Evolutionary conservation across 139 green algal genomes (phyloP), one percentile per base, ranked within the genome.

Genomic region (Asterochloris erici): DNA sequence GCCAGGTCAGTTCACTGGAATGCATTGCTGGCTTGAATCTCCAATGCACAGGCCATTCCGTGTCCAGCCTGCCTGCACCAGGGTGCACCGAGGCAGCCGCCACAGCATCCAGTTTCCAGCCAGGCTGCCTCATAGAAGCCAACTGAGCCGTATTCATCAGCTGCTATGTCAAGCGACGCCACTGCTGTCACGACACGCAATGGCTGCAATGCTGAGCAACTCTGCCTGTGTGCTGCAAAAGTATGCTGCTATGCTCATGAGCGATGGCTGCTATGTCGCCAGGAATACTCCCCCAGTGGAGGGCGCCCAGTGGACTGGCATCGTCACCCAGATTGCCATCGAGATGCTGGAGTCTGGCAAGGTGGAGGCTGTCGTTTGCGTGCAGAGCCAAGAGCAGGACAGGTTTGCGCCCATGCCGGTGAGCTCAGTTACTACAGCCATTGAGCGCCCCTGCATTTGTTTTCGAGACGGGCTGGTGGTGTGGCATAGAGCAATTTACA

Each of bases 281-380:
- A 79, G 85, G 24, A 93, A 93, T 60, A 60, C 63, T 16, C 92
- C 94, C 6, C 69, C 84, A 14, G 81, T 98, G 23, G 29, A 88
- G 21, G 95, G 95, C 0, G 96, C 96, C 19, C 96, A 99, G 89
- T 99, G 96, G 96, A 99, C 96, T 9, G 96, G 96, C 17, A 90
- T 98, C 24, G 93, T 98, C 66, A 98, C 94, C 14, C 82, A 92
- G n/a, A 87, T 94, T 24, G 89, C 88, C 10, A 91, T 92, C 17
- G 88, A 93, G 78, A 98, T 97, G 95, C 87, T 99, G 24, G 71
- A 90, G 63, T 86, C 62, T 9, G 94, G 94, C 14, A 89, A 86
- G 63, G 96, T 99, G 68, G 97, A 99, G 2, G 97, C 93, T 0
- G 97, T 99, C 29, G 92, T 99, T 21, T 99, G 96, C 81, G 96